Evolutionary conservation across 2,329 filamentous ascomycete species (phyloP).

Genomic region (Exophiala calicioides): DNA sequence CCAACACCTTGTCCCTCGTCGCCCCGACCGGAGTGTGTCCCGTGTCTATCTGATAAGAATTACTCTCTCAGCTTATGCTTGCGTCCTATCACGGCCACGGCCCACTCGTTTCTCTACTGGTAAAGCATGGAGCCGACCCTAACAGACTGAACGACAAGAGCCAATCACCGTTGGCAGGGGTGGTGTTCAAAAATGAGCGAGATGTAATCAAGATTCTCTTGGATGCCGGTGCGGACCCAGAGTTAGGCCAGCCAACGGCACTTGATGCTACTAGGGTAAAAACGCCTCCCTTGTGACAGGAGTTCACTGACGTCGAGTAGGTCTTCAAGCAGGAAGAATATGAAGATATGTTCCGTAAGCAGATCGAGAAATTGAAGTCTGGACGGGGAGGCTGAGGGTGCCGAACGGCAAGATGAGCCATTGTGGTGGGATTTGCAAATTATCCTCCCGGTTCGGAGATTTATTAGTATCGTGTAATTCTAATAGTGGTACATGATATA

Average conservation of each 20-base stretch:
- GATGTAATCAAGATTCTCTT: conserved; percentile 60
- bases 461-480: too few species aligned
- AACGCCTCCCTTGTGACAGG: background rate
- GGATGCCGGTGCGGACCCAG: conserved; percentile 36
- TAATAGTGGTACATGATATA: too few species aligned
- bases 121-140: conserved; percentile 65
- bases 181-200: conserved; percentile 70
- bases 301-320: conserved; percentile 6
- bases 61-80: conserved; percentile 62
- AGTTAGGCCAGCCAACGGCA: conserved; percentile 30
- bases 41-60: background rate
- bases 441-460: background rate
- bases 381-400: conserved; percentile 3
- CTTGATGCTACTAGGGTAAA: conserved; percentile 28
- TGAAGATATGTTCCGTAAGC: conserved; percentile 25
- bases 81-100: conserved; percentile 69
- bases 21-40: background rate
- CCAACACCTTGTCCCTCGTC: background rate
- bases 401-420: conserved; percentile 14
- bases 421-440: background rate
- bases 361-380: conserved; percentile 27
- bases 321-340: conserved; percentile 31
- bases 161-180: conserved; percentile 69
- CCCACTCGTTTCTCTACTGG: conserved; percentile 60
- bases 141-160: conserved; percentile 68